phyloP scores from a whole-genome alignment of 2,329 filamentous ascomycete genomes.

The Eutypa lata region DNA sequence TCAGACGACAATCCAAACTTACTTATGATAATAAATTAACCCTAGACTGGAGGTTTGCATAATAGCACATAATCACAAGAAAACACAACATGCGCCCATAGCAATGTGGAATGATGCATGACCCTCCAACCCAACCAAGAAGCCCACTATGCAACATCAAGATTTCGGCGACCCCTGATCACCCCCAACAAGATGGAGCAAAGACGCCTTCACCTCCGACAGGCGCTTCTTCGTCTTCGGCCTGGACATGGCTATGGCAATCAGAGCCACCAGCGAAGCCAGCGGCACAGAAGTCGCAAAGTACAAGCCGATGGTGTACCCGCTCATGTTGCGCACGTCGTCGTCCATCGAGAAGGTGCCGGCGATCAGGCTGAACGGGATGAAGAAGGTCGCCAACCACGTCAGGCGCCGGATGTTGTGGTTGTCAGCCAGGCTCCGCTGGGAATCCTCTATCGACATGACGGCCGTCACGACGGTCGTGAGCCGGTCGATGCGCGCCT shows the following conservation, averaged over 20 bases:
- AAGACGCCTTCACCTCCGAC: neutral
- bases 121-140: no score
- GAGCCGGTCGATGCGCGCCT: conserved; percentile 28
- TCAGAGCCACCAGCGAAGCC: conserved; percentile 10
- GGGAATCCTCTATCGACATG: conserved; percentile 27
- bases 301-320: conserved; percentile 17
- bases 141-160: no score
- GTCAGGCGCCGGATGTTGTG: conserved; percentile 30
- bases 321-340: conserved; percentile 12
- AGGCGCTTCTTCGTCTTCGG: neutral
- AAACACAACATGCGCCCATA: no score
- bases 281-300: conserved; percentile 22
- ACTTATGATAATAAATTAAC: no score
- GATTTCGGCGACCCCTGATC: no score
- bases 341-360: conserved; percentile 28
- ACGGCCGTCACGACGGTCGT: conserved; percentile 29
- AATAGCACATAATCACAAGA: no score
- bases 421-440: conserved; percentile 26
- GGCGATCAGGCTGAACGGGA: conserved; percentile 29
- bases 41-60: no score
- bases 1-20: no score
- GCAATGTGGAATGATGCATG: no score
- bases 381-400: conserved; percentile 31
- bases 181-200: no score
- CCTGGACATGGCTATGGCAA: neutral